Conservation (phyloP, 345 rosid genomes). For the Geranium brycei region DNA sequence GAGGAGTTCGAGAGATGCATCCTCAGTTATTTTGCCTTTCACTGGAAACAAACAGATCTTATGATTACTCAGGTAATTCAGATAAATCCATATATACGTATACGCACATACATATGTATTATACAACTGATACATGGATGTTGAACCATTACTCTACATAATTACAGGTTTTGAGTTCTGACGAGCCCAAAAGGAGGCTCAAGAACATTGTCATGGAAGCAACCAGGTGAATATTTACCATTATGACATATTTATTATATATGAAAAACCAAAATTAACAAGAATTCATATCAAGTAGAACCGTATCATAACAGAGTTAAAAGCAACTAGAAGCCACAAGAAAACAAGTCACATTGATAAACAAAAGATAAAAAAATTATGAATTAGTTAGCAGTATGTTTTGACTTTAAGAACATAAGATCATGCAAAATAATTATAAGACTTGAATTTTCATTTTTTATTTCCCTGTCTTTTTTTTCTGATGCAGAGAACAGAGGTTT, state of each 20-base stretch:
- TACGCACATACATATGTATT: too few species aligned
- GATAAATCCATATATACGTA: neutral
- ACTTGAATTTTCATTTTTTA: too few species aligned
- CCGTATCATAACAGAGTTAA: too few species aligned
- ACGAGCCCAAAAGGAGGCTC: conserved; percentile 63
- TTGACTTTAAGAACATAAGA: neutral
- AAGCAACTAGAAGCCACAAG: too few species aligned
- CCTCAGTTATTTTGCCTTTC: conserved; percentile 75
- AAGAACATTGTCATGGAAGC: conserved; percentile 76
- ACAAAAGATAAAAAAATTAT: too few species aligned
- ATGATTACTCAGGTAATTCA: conserved; percentile 12
- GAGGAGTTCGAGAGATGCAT: conserved; percentile 91
- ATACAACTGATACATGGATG: too few species aligned
- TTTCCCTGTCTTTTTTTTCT: neutral
- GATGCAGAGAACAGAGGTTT: conserved; percentile 64
- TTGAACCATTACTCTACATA: too few species aligned
- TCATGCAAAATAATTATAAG: neutral
- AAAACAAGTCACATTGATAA: too few species aligned
- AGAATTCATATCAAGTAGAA: too few species aligned
- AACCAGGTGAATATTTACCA: conserved; percentile 34
- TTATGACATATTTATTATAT: neutral
- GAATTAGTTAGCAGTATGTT: too few species aligned
- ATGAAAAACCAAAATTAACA: too few species aligned
- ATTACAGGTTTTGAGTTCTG: conserved; percentile 49
- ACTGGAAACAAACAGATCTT: conserved; percentile 67